Evolutionary conservation across 129 eudicot genomes (phyloP).

Genomic region (Flaveria linearis): DNA sequence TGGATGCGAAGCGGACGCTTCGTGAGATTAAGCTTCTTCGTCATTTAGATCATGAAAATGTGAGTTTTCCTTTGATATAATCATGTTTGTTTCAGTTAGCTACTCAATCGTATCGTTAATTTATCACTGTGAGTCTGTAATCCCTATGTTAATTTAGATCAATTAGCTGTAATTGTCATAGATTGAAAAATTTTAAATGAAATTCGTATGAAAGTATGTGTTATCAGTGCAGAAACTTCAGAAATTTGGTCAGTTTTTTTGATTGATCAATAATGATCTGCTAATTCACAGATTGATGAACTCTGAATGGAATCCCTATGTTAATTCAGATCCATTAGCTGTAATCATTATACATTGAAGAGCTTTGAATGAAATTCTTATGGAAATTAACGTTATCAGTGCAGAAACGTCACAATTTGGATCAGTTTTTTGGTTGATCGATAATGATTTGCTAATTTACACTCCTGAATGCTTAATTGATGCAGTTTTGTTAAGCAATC

Average conservation of each 20-base stretch:
- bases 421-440: neutral
- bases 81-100: neutral
- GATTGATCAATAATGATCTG: neutral
- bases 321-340: constrained; percentile 4
- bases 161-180: neutral
- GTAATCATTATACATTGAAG: neutral
- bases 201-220: neutral
- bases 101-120: no score
- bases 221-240: neutral
- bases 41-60: constrained; percentile 91
- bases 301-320: neutral
- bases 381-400: neutral
- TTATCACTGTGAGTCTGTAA: constrained; percentile 2
- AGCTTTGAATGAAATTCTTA: neutral
- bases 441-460: constrained; percentile 7
- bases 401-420: neutral
- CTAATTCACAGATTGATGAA: constrained; percentile 5
- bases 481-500: neutral
- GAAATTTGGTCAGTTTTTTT: neutral
- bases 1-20: constrained; percentile 92
- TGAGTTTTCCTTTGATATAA: constrained; percentile 24
- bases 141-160: neutral
- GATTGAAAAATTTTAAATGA: neutral
- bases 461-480: constrained; percentile 5
- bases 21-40: constrained; percentile 90